These are phyloP conservation scores for Phaffomyces thermotolerans DNA, from an alignment of 805 yeast species.

Conservation along the genomic window DNA sequence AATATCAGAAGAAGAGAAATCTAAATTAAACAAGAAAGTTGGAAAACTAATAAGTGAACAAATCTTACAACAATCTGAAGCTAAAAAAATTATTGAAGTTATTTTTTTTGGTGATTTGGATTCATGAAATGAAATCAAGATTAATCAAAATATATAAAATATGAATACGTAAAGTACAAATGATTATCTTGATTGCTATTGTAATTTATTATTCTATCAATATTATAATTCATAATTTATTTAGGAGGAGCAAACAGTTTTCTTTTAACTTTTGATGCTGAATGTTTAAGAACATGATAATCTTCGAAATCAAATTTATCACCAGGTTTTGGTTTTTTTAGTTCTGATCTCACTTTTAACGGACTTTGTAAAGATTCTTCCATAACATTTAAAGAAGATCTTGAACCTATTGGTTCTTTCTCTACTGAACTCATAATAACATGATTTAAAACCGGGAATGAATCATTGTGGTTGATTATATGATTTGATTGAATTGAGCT, in stretches of 20 bases:
- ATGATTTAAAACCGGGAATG: neutral
- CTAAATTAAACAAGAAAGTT: constrained; percentile 46
- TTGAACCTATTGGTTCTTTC: neutral
- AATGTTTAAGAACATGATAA: neutral
- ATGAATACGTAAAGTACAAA: neutral
- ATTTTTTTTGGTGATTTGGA: constrained; percentile 62
- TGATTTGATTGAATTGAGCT: neutral
- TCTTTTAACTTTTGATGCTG: constrained; percentile 23
- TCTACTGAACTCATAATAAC: constrained; percentile 2
- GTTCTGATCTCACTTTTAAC: constrained; percentile 14
- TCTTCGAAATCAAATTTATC: constrained; percentile 12
- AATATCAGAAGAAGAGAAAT: constrained; percentile 28
- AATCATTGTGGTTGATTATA: no score
- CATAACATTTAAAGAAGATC: neutral
- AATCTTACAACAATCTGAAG: constrained; percentile 40
- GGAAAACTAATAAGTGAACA: constrained; percentile 51
- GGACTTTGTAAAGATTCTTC: constrained; percentile 15
- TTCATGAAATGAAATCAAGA: constrained; percentile 1
- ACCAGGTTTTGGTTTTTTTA: constrained; percentile 10
- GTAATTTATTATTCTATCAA: no score
- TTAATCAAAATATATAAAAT: constrained; percentile 1
- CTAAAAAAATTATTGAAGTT: constrained; percentile 48
- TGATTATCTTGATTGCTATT: neutral
- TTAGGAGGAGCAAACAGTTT: constrained; percentile 28
- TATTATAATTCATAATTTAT: no score